Percentiles rank a stretch among this genome's conserved stretches.
Conservation (phyloP, 1,284 basidiomycete genomes). For the Coriolopsis trogii region DNA sequence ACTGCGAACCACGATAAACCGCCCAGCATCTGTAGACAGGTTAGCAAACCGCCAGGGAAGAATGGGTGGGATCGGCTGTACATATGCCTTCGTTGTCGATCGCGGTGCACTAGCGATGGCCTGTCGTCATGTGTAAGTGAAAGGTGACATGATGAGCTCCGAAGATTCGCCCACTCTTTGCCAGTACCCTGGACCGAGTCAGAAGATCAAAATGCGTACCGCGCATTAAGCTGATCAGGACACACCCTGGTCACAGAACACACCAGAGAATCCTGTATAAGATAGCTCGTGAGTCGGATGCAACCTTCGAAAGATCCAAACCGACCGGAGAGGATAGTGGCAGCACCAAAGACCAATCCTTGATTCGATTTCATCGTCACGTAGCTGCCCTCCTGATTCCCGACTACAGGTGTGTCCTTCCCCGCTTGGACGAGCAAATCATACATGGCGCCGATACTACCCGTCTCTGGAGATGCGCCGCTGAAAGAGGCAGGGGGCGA, state of each 20-base stretch:
- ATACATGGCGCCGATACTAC: constrained; percentile 60
- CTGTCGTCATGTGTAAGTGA: constrained; percentile 27
- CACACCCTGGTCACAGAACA: constrained; percentile 53
- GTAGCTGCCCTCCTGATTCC: constrained; percentile 73
- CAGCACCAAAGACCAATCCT: constrained; percentile 57
- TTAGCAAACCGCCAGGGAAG: background rate
- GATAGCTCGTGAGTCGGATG: background rate
- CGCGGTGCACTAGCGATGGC: constrained; percentile 52
- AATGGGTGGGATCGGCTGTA: constrained; percentile 10
- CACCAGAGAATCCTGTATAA: constrained; percentile 43
- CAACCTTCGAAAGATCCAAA: background rate
- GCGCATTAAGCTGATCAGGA: background rate
- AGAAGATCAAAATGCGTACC: background rate
- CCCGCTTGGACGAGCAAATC: constrained; percentile 58
- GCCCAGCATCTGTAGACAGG: constrained; percentile 49
- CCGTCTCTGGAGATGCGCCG: constrained; percentile 63
- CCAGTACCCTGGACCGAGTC: constrained; percentile 44
- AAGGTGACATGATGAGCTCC: background rate
- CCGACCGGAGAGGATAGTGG: constrained; percentile 41
- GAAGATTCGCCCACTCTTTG: constrained; percentile 40
- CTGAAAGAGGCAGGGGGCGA: constrained; percentile 32
- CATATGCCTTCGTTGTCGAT: constrained; percentile 54
- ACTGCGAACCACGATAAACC: constrained; percentile 67
- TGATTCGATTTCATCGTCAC: constrained; percentile 65
- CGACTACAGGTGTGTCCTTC: constrained; percentile 51